Percentiles rank a stretch among this genome's conserved stretches.
phyloP scores from a whole-genome alignment of 805 yeast species.

The Osmozyma mogii region DNA sequence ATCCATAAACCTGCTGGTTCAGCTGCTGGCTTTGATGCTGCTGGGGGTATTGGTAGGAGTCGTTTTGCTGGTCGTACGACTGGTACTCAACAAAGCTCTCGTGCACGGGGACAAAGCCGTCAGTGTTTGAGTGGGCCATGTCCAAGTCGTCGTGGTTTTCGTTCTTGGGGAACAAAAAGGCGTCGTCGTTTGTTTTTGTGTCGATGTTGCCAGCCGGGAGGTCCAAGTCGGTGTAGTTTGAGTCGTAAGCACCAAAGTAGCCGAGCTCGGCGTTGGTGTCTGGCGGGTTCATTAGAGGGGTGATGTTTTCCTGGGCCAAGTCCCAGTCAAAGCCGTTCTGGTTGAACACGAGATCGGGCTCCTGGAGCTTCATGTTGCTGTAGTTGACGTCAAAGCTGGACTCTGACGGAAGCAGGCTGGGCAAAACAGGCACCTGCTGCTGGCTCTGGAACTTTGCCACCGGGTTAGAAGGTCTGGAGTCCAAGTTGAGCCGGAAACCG shows the following conservation, averaged over 20 bases:
- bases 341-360: constrained; percentile 4
- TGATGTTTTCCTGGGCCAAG: constrained; percentile 7
- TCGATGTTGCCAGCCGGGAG: constrained; percentile 1
- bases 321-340: constrained; percentile 1
- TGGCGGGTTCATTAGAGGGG: constrained; percentile 13
- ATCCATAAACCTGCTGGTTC: no score
- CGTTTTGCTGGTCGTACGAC: no score
- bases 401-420: constrained; percentile 1
- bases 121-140: neutral
- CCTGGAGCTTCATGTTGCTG: constrained; percentile 4
- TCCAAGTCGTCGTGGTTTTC: neutral
- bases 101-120: no score
- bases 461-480: constrained; percentile 13
- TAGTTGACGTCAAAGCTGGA: constrained; percentile 2
- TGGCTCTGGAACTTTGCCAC: constrained; percentile 8
- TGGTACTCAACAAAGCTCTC: no score
- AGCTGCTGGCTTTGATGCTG: no score
- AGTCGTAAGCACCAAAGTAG: constrained; percentile 10
- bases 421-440: neutral
- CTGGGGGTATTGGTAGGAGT: no score
- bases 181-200: constrained; percentile 1
- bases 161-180: constrained; percentile 3
- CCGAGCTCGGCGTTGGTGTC: constrained; percentile 8
- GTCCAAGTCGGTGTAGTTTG: neutral
- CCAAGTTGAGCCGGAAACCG: constrained; percentile 20